Base-by-base conservation (phyloP, 2,329 filamentous ascomycete species). In the Zelopaecilomyces penicillatus region DNA sequence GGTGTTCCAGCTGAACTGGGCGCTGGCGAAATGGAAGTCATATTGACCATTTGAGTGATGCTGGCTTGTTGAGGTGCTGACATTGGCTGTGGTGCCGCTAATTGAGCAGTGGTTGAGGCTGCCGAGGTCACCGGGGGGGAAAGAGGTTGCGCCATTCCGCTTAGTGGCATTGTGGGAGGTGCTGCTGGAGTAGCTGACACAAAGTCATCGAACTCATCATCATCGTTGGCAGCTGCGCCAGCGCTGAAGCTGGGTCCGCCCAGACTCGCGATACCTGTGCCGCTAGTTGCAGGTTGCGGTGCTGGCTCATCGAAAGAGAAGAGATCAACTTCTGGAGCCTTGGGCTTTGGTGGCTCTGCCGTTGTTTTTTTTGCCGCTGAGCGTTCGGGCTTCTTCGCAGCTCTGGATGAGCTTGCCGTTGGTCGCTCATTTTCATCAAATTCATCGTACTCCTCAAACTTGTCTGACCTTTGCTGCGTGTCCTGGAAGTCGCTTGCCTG, bases 181-280 rank as follows among this genome's bases (percentile, higher is more conserved):
- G 71, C 58, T 28, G 79, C 69, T 4, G 83, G 78, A 3, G 85
- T 71, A 10, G 91, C 91, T 19, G 89, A 95, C 65, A 95, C 88
- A 73, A 97, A 97, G 60, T 98, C 93, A 60, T 97, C 93, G 59
- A 97, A 97, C 51, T 96, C 93, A 54, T 95, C 90, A 52, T 96
- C 91, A 50, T 79, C 81, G 36, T 71, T 70, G 30, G 66, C 65
- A 11, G 66, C 57, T 37, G 67, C 61, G 12, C 51, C 51, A 2
- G 48, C 52, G 30, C 50, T 49, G 41, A 43, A 43, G 43, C 50
- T 54, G 42, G 52, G 48, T 34, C 56, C 54, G 29, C 57, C 47
- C 40, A 81, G 60, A 11, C 71, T 65, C 37, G 70, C 69, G 40
- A 80, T 54, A 10, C 69, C 70, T 39, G 70, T 68, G 42, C 63